Evolutionary conservation across 2,329 filamentous ascomycete species (phyloP).

Genomic region (Paecilomyces formosus): DNA sequence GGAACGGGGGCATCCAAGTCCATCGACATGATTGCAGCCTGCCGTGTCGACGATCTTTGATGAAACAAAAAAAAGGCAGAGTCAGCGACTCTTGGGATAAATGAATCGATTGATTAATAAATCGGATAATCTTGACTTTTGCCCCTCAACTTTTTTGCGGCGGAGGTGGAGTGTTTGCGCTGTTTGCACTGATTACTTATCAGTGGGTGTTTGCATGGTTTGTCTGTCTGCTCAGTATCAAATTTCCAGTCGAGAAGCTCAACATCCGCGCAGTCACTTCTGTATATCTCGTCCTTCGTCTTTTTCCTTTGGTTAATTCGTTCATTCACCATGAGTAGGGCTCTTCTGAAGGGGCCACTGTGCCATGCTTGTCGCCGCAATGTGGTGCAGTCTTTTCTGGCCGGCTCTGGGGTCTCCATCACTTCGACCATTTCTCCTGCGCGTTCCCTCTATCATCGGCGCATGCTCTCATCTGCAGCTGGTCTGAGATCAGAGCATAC

Average conservation of each 20-base stretch:
- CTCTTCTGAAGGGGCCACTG: slow-evolving; percentile 20
- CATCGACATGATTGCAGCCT: slow-evolving; percentile 44
- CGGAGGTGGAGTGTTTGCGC: slow-evolving; percentile 4
- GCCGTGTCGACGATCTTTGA: background rate
- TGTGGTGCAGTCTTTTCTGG: slow-evolving; percentile 20
- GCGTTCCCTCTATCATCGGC: slow-evolving; percentile 8
- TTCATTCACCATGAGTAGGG: slow-evolving; percentile 20
- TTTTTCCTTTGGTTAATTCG: background rate
- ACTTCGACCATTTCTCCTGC: slow-evolving; percentile 11
- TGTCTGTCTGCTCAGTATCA: background rate
- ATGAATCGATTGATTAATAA: background rate
- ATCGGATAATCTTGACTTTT: slow-evolving; percentile 3
- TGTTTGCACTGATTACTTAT: slow-evolving; percentile 5
- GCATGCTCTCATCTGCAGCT: slow-evolving; percentile 16
- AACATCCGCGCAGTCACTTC: background rate
- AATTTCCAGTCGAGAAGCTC: background rate
- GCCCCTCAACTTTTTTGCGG: slow-evolving; percentile 5
- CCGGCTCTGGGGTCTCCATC: slow-evolving; percentile 17
- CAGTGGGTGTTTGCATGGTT: slow-evolving; percentile 6
- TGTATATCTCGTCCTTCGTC: background rate
- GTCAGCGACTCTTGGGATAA: background rate
- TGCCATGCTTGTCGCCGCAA: slow-evolving; percentile 23
- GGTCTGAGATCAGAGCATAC: background rate
- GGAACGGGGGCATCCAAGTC: slow-evolving; percentile 51
- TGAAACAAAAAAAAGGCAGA: slow-evolving; percentile 3